Base-by-base conservation (phyloP, 2,329 filamentous ascomycete species). In the Didymella segeticola region DNA sequence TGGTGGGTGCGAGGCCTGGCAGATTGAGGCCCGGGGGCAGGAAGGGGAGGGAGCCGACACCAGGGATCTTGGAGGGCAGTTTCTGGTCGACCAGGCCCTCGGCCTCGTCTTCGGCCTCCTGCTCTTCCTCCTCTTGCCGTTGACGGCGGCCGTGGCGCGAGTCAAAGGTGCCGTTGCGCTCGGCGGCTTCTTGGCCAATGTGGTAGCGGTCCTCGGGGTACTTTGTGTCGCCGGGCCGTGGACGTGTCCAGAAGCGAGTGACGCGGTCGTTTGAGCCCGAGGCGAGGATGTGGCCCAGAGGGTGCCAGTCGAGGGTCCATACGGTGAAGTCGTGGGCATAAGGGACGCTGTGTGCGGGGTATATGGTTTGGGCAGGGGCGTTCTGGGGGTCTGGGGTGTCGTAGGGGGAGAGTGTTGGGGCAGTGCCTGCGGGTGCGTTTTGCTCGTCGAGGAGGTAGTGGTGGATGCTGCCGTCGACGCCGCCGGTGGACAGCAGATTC, bases 231-330 rank as follows among this genome's bases (percentile, higher is more conserved):
- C 95, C 95, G 1, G 95, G 95, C 41, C 95, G 83, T 14, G 91
- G 86, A 34, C 95, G 88, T 3, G 93, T 92, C 95, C 95, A 99
- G 79, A 99, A 99, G 41, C 95, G 88, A 2, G 95, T 98, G 57
- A 96, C 93, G 33, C 95, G 89, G 74, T 99, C 95, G 74, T 99
- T 98, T 10, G 93, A 96, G 11, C 95, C 95, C 2, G 93, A 96
- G 0, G 93, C 93, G 7, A 99, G 84, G 59, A 99, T 93, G 70
- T 99, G 95, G 23, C 95, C 95, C 0, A 98, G 82, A 0, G 95
- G 95, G 72, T 99, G 95, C 93, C 95, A 99, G 78, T 97, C 93
- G 43, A 99, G 83, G 15, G 93, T 96, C 95, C 95, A 99, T 61
- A 99, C 95, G 15, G 92, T 91, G 72, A 93, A 96, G 64, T 96